A percentile compares a stretch with the other conserved stretches of the same genome.
phyloP scores from a whole-genome alignment of 805 yeast species.

The Wickerhamiella galacta region DNA sequence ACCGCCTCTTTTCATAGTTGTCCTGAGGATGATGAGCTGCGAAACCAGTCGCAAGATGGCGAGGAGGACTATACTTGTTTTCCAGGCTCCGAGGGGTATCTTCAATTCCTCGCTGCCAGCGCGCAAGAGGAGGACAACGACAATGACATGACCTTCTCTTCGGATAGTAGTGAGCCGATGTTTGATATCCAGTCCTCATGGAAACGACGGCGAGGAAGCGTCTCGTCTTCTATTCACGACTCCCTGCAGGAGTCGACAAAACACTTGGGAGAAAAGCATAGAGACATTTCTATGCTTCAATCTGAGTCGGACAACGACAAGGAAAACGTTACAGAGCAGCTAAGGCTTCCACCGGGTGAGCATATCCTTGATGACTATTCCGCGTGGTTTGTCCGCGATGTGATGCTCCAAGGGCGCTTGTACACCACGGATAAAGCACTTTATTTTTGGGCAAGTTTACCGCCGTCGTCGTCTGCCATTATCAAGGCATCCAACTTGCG shows the following conservation, averaged over 20 bases:
- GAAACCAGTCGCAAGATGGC: too few relatives aligned
- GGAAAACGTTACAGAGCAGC: neutral
- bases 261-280: neutral
- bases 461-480: constrained; percentile 32
- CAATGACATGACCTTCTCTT: neutral
- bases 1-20: too few relatives aligned
- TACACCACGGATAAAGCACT: constrained; percentile 50
- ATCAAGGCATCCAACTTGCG: constrained; percentile 36
- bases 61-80: too few relatives aligned
- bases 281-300: neutral
- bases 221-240: neutral
- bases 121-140: neutral
- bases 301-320: neutral
- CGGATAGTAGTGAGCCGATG: neutral
- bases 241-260: neutral
- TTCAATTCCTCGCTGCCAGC: neutral
- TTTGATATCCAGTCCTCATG: too few relatives aligned
- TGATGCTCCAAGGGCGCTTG: constrained; percentile 70
- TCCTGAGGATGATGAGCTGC: too few relatives aligned
- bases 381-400: constrained; percentile 71
- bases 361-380: constrained; percentile 28
- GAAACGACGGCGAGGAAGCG: neutral
- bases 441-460: constrained; percentile 65
- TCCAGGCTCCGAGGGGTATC: neutral
- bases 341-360: constrained; percentile 13